Conservation (phyloP, 2,329 filamentous ascomycete genomes). For the Colletotrichum magnum region DNA sequence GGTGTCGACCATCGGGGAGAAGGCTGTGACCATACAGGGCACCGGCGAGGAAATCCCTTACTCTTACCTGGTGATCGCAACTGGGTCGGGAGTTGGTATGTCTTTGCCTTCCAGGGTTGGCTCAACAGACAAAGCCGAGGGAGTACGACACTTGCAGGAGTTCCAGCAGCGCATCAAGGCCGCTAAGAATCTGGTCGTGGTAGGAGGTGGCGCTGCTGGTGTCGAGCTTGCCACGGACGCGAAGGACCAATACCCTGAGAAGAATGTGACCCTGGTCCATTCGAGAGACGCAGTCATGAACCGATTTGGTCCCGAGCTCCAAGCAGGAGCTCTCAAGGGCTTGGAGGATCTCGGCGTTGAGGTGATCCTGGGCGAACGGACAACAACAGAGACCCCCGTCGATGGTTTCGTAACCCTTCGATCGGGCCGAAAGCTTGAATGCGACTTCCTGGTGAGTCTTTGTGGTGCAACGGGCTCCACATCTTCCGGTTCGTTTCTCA, state of each 20-base stretch:
- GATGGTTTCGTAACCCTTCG: slow-evolving; percentile 58
- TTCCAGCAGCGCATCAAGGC: slow-evolving; percentile 62
- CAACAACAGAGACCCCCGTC: slow-evolving; percentile 53
- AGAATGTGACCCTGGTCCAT: slow-evolving; percentile 70
- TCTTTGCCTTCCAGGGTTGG: slow-evolving; percentile 64
- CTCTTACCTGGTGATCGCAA: slow-evolving; percentile 70
- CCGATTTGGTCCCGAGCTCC: slow-evolving; percentile 61
- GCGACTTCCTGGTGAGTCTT: slow-evolving; percentile 64
- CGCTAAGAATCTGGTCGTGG: slow-evolving; percentile 61
- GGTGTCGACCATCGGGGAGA: slow-evolving; percentile 54
- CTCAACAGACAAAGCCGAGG: slow-evolving; percentile 57
- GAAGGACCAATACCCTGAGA: slow-evolving; percentile 68
- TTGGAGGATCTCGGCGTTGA: slow-evolving; percentile 63
- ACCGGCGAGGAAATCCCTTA: slow-evolving; percentile 63
- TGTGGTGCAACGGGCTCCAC: not conserved
- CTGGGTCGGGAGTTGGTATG: slow-evolving; percentile 62
- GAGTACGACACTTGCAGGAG: slow-evolving; percentile 56
- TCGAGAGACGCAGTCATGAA: slow-evolving; percentile 68
- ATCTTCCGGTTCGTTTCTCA: slow-evolving; percentile 14
- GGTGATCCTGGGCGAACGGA: slow-evolving; percentile 66
- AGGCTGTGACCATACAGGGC: slow-evolving; percentile 56
- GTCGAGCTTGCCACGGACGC: slow-evolving; percentile 74
- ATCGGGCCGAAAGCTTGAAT: slow-evolving; percentile 60
- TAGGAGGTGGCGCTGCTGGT: slow-evolving; percentile 73
- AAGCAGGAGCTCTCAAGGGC: slow-evolving; percentile 55